Percentiles rank a stretch among this genome's conserved stretches.
These are phyloP conservation scores for Barbarea vulgaris DNA, from an alignment of 345 rosid species.

Conservation along the genomic window DNA sequence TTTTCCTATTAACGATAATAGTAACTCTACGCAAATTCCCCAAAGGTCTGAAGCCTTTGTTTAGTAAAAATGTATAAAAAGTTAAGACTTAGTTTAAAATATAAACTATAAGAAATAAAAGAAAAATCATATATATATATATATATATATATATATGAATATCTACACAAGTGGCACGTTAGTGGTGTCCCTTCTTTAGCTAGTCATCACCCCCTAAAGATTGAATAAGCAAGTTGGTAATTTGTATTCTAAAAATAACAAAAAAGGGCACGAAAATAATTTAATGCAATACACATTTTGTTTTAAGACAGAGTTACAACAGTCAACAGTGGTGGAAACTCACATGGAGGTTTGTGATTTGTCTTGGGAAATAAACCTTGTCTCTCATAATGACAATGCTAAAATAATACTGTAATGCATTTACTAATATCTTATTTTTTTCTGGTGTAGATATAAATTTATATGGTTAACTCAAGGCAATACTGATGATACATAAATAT, in stretches of 20 bases:
- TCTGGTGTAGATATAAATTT: background rate
- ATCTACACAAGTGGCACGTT: conserved; percentile 40
- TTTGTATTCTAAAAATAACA: conserved; percentile 34
- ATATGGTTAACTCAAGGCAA: conserved; percentile 23
- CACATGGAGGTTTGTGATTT: conserved; percentile 46
- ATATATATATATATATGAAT: background rate
- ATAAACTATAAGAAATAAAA: background rate
- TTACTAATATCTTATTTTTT: background rate
- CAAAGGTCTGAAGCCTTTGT: background rate
- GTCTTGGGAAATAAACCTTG: conserved; percentile 44
- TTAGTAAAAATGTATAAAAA: background rate
- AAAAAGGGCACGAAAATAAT: conserved; percentile 19
- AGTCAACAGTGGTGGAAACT: conserved; percentile 43
- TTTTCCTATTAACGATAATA: background rate
- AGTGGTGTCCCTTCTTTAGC: conserved; percentile 46
- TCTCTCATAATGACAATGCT: conserved; percentile 40
- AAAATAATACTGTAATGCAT: conserved; percentile 7
- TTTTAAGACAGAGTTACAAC: conserved; percentile 25
- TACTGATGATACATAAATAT: conserved; percentile 19
- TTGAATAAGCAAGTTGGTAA: conserved; percentile 40
- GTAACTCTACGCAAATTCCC: background rate
- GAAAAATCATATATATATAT: background rate
- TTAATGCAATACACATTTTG: conserved; percentile 28
- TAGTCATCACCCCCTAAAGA: conserved; percentile 36
- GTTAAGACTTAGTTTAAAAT: background rate